Base-by-base conservation (phyloP, 805 yeast genomes). In the Tetrapisispora arboricola region DNA sequence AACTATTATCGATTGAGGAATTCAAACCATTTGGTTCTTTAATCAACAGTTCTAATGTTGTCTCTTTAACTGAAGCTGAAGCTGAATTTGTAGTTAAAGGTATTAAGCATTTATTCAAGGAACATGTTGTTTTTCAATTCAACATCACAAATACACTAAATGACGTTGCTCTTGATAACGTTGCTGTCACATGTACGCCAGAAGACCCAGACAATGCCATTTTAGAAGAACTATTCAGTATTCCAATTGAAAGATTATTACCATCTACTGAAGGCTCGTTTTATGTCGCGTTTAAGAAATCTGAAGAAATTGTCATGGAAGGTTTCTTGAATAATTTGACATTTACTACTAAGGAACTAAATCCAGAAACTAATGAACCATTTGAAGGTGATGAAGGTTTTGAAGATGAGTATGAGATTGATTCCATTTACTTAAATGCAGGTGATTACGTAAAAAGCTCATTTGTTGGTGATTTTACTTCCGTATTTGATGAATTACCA, bases 381-480 rank as follows among this genome's bases (percentile, higher is more conserved):
- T 73, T 72, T 44, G 80, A 74, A 35, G 77, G 73, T 37, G 84
- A 78, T 35, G 94, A 82, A 49, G 96, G 96, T 15, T 84, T 80
- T 72, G 83, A 82, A 49, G 97, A 92, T 62, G 95, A 88, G 63
- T 92, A 90, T 64, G 92, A 81, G 59, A 75, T 92, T 49, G 96
- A 86, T 62, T 82, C 80, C 43, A 68, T 87, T 54, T 77, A 75
- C 43, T 59, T 90, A 42, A 57, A 44, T 45, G 62, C 92, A 9
- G 95, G 95, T 28, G 96, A 87, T 60, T 90, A 78, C 63, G 70
- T 86, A 43, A 64, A 68, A 41, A 94, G 95, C 39, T 70, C 86
- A 19, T 85, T 76, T 59, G 75, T 80, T 47, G 85, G 92, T 32
- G 76, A 79, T 63, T 87, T 87, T 59, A 75, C 80, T 6, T 68